Evolutionary conservation across 345 rosid species (phyloP).

Genomic region (Sapria himalayana): DNA sequence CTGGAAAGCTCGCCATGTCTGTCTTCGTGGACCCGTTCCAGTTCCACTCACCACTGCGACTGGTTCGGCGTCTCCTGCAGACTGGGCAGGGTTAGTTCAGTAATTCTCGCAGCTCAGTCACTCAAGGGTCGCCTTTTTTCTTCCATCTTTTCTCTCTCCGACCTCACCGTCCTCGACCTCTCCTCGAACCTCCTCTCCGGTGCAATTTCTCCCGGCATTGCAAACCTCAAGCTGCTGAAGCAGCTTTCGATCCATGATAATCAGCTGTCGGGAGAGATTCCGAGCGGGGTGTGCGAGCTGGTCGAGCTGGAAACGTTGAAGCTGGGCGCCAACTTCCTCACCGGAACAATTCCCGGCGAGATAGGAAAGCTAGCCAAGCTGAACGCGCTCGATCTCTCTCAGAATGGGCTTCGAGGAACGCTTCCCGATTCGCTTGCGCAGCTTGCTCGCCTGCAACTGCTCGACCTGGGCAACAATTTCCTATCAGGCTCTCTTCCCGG

Average conservation of each 20-base stretch:
- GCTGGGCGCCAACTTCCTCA: constrained; percentile 26
- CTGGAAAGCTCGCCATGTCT: constrained; percentile 24
- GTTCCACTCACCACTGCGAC: constrained; percentile 19
- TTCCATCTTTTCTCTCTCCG: constrained; percentile 31
- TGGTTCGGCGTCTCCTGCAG: constrained; percentile 68
- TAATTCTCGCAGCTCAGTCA: constrained; percentile 18
- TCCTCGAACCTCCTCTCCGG: constrained; percentile 32
- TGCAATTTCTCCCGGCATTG: constrained; percentile 14
- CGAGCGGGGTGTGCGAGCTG: constrained; percentile 20
- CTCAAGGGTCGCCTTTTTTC: constrained; percentile 26
- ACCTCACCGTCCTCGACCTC: constrained; percentile 37
- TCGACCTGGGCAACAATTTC: constrained; percentile 43
- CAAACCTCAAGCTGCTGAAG: constrained; percentile 13
- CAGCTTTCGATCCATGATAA: constrained; percentile 19
- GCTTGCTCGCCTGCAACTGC: constrained; percentile 22
- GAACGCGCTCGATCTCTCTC: constrained; percentile 40
- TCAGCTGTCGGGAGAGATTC: constrained; percentile 24
- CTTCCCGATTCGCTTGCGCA: constrained; percentile 28
- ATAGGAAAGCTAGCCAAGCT: constrained; percentile 25
- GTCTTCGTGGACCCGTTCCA: constrained; percentile 38
- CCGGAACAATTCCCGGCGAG: constrained; percentile 36
- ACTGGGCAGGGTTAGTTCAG: constrained; percentile 23
- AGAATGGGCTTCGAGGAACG: constrained; percentile 30
- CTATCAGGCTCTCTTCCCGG: constrained; percentile 44
- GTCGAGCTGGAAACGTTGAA: constrained; percentile 18